These are phyloP conservation scores for Taphrina pruni DNA, from an alignment of 1,139 yeast genomes.

Conservation along the genomic window DNA sequence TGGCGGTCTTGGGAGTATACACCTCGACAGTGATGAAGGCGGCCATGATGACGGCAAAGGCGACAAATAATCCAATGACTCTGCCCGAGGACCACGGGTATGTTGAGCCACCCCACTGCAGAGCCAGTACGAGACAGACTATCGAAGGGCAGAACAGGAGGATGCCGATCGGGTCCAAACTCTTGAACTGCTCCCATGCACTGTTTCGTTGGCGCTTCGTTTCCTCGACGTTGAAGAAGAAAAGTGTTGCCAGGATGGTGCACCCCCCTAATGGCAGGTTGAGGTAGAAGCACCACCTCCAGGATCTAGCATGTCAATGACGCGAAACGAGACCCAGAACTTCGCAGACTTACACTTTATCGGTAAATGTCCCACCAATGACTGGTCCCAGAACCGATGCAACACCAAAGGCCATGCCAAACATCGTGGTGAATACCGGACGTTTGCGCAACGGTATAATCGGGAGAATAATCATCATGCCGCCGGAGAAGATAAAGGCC, in stretches of 20 bases:
- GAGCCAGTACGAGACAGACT: conserved; percentile 58
- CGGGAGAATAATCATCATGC: conserved; percentile 65
- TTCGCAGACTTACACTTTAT: conserved; percentile 45
- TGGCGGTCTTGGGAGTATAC: conserved; percentile 56
- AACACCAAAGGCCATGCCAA: conserved; percentile 46
- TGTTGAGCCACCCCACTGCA: conserved; percentile 60
- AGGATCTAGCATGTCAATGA: conserved; percentile 50
- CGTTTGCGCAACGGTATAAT: conserved; percentile 64
- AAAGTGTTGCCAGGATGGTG: conserved; percentile 57
- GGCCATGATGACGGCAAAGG: conserved; percentile 59
- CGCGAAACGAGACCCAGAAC: not conserved
- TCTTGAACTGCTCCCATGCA: conserved; percentile 52
- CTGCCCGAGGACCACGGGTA: conserved; percentile 63
- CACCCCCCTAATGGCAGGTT: conserved; percentile 73
- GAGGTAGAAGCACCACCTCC: conserved; percentile 83
- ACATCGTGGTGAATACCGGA: conserved; percentile 58
- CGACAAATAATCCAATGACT: conserved; percentile 60
- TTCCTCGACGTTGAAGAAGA: conserved; percentile 64
- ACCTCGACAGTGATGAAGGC: conserved; percentile 61
- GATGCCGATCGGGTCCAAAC: conserved; percentile 60
- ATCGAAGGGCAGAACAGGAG: conserved; percentile 55
- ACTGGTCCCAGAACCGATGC: conserved; percentile 70
- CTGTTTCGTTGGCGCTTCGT: conserved; percentile 54
- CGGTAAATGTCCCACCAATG: conserved; percentile 65
- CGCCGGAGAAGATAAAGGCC: conserved; percentile 69